Base-by-base conservation (phyloP, 2,329 filamentous ascomycete species). In the Apiospora malaysiana region DNA sequence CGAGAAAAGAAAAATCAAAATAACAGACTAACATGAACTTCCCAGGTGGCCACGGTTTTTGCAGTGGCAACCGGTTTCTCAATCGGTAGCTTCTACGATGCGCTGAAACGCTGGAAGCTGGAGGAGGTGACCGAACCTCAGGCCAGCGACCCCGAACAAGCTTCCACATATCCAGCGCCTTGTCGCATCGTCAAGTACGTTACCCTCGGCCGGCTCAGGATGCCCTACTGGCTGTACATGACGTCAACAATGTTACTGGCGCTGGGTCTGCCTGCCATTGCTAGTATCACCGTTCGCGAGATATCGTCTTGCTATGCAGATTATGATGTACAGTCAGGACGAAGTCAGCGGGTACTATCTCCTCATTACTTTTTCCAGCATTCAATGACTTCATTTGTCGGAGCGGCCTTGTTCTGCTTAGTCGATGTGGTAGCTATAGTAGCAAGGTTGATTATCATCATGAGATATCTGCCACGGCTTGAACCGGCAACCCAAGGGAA, bases 221-320 rank as follows among this genome's bases (percentile, higher is more conserved):
- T 68, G 46, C 67, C 67, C 67, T 40, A 25, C 32, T 68, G 67
- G 67, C n/a, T 68, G 10, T 68, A 68, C n/a, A 49, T 68, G 56
- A 63, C 56, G 7, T 63, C 56, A 32, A 63, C 56, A 6, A 4
- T 23, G 32, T 40, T 63, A 40, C 56, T 63, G 6, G 56, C 56
- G 32, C 6, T 63, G 56, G 56, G 27, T 23, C 32, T 63, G 27
- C 56, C 56, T n/a, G 56, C 56, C 18, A 40, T 63, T 12, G 56
- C 56, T 7, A 63, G 56, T 21, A 21, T 63, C 40, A 14, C 56
- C 56, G 32, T 63, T 12, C 56, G 56, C 32, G 56, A 63, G 32
- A 63, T 63, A 40, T n/a, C 32, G 56, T 7, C 21, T 5, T 63
- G 32, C 56, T 40, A 27, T 27, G 18, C 51, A 27, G 21, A 6